Evolutionary conservation across 768 basidiomycete species (phyloP), one percentile per base, ranked within the genome.

Genomic region (Boletus rex-veris): DNA sequence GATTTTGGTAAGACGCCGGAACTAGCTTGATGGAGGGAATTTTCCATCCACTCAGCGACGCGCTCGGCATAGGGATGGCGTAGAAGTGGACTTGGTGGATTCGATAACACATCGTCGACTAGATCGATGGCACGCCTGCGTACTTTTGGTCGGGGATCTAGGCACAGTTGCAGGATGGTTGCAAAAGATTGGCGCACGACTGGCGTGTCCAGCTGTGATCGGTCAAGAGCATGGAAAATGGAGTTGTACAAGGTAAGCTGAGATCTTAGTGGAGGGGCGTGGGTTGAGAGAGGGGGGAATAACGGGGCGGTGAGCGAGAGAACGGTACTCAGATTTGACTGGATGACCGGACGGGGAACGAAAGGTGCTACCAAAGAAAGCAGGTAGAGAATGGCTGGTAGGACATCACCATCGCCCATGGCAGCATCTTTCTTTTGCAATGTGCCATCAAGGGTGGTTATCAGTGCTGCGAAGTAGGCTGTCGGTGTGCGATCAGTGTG

Each of bases 101-200:
- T 77, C 15, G 79, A 76, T 35, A 99, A 75, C 4, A 93, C 78
- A 60, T 90, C 88, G 62, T 79, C 81, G 31, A 99, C 80, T 18
- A 89, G 81, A 64, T 98, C 95, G 43, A 87, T 86, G 21, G 95
- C 94, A 65, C 87, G 84, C 71, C 82, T 94, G 52, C 97, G 84
- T 48, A 99, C 93, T 75, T 98, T 98, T 18, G 97, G 97, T 47
- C 97, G 77, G 5, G 86, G 80, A 73, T 99, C 97, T 41, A 92
- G 77, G 60, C 83, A 86, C 44, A 97, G 74, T 45, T 90, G 87
- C 39, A 98, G 74, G 49, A 97, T 76, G 36, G 90, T 86, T 41
- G 88, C 86, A 76, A 94, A 98, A 3, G 86, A 79, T 67, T 95
- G 90, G 37, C 90, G 85, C 45, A 90, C 77, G 45, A 77, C 79